phyloP scores from a whole-genome alignment of 2,329 filamentous ascomycete species.

The Kalaharituber pfeilii region DNA sequence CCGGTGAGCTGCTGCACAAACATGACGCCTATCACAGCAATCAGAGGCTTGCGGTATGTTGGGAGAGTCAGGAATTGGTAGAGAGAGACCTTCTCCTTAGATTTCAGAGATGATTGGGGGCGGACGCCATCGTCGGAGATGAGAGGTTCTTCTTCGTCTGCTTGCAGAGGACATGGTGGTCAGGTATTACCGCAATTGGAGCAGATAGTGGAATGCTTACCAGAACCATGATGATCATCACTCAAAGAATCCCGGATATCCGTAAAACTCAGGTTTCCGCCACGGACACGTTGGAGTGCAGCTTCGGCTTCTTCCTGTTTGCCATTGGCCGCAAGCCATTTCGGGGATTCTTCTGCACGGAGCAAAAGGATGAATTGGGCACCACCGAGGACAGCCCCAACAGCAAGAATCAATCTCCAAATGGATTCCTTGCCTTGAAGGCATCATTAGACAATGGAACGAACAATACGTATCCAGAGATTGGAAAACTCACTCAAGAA shows the following conservation, averaged over 20 bases:
- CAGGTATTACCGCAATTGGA: constrained; percentile 33
- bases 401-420: constrained; percentile 70
- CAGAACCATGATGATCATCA: neutral
- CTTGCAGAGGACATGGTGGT: neutral
- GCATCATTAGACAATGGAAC: neutral
- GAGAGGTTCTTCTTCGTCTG: neutral
- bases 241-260: neutral
- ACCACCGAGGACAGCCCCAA: constrained; percentile 50
- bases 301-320: constrained; percentile 43
- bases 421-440: constrained; percentile 40
- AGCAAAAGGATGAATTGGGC: constrained; percentile 53
- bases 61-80: constrained; percentile 49
- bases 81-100: constrained; percentile 37
- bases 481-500: constrained; percentile 46
- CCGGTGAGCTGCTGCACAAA: constrained; percentile 80
- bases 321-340: constrained; percentile 60
- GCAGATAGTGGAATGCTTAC: constrained; percentile 28
- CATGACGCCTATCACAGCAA: constrained; percentile 82
- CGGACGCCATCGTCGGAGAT: neutral
- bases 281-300: constrained; percentile 59
- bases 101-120: neutral
- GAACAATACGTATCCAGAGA: neutral
- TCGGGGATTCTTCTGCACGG: constrained; percentile 69
- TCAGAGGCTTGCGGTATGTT: constrained; percentile 52
- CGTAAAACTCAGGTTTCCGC: constrained; percentile 24